A percentile compares a stretch with the other conserved stretches of the same genome.
phyloP scores from a whole-genome alignment of 192 early-diverging fungal genomes.

The Diversispora eburnea region DNA sequence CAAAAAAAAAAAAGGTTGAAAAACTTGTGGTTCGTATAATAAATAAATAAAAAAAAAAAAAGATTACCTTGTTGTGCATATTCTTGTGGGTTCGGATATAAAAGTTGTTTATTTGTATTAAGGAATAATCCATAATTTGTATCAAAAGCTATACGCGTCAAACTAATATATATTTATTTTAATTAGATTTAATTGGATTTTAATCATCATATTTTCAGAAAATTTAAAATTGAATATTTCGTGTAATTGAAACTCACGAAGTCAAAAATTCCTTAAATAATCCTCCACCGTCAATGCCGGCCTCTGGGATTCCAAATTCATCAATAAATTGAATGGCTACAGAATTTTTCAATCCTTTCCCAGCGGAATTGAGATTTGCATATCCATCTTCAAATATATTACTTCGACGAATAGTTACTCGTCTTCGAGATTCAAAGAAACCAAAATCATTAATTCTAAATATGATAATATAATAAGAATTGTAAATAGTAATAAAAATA shows the following conservation, averaged over 20 bases:
- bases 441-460: background rate
- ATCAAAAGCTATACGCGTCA: slow-evolving; percentile 73
- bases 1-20: background rate
- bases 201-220: background rate
- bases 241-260: slow-evolving; percentile 39
- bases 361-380: slow-evolving; percentile 62
- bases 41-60: background rate
- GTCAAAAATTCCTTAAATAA: slow-evolving; percentile 98
- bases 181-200: no score
- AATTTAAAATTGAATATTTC: background rate
- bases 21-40: background rate
- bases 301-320: slow-evolving; percentile 78
- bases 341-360: slow-evolving; percentile 65
- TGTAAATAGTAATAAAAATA: background rate
- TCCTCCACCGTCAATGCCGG: slow-evolving; percentile 95
- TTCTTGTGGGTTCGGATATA: slow-evolving; percentile 70
- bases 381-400: slow-evolving; percentile 91
- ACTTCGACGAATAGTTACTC: slow-evolving; percentile 66
- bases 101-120: slow-evolving; percentile 58
- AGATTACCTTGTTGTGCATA: slow-evolving; percentile 44
- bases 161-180: slow-evolving; percentile 35
- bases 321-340: slow-evolving; percentile 86
- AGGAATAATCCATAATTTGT: slow-evolving; percentile 65
- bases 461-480: background rate
- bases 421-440: slow-evolving; percentile 31